These are phyloP conservation scores for Penicillium griseofulvum DNA, from an alignment of 2,329 filamentous ascomycete genomes.

Conservation along the genomic window DNA sequence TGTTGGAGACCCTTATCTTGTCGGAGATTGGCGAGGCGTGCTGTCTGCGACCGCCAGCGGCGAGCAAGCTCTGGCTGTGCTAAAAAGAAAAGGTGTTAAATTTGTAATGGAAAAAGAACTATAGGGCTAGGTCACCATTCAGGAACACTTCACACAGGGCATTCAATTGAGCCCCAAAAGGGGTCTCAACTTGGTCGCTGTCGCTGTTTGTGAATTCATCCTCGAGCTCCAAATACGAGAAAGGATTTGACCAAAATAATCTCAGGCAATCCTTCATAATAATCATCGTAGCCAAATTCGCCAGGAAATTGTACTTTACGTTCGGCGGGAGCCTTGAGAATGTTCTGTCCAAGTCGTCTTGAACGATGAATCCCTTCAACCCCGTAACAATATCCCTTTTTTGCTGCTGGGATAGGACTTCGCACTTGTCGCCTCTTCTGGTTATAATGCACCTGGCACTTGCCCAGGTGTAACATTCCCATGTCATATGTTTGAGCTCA, in stretches of 20 bases:
- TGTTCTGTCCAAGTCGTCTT: background rate
- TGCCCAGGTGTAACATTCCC: background rate
- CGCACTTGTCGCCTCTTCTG: background rate
- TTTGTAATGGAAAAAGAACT: background rate
- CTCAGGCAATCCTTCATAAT: background rate
- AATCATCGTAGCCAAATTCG: background rate
- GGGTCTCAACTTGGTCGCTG: background rate
- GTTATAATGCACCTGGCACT: accelerated
- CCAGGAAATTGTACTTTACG: background rate
- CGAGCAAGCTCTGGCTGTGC: background rate
- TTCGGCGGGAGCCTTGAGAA: background rate
- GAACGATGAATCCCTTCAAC: background rate
- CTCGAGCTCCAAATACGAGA: background rate
- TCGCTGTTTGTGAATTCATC: background rate
- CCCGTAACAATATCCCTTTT: background rate
- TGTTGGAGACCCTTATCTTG: no score
- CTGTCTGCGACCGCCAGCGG: background rate
- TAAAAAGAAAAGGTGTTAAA: background rate
- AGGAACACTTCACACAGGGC: background rate
- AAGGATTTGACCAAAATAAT: background rate
- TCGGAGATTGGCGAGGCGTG: background rate
- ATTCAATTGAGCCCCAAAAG: background rate
- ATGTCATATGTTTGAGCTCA: background rate
- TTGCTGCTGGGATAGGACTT: background rate
- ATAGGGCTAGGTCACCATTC: background rate